A percentile compares a stretch with the other conserved stretches of the same genome.
Evolutionary conservation across 208 protist genomes (phyloP).

Genomic region (Trypanosoma theileri): DNA sequence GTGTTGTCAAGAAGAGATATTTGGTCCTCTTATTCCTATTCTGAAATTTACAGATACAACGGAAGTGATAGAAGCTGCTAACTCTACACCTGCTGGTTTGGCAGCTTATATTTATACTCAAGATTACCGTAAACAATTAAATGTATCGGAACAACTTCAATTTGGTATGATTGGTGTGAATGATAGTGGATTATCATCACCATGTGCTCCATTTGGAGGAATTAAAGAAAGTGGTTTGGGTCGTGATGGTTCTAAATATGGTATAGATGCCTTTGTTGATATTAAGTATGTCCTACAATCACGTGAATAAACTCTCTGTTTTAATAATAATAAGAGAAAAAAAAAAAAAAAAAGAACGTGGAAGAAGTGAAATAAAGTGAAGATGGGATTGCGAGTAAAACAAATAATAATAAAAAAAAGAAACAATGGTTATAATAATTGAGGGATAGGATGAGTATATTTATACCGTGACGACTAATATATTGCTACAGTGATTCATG

Average conservation of each 20-base stretch:
- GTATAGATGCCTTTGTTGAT: slow-evolving; percentile 84
- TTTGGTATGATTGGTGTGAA: slow-evolving; percentile 90
- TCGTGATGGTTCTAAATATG: slow-evolving; percentile 87
- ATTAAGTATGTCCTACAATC: slow-evolving; percentile 83
- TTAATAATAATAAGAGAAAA: background rate
- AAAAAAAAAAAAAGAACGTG: background rate
- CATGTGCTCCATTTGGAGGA: slow-evolving; percentile 85
- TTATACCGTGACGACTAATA: background rate
- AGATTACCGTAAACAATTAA: slow-evolving; percentile 69
- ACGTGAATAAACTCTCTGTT: slow-evolving; percentile 31
- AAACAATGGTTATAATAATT: no score
- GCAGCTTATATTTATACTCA: slow-evolving; percentile 77
- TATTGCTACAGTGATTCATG: no score
- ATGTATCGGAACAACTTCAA: slow-evolving; percentile 55
- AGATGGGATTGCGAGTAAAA: no score
- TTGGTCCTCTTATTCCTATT: slow-evolving; percentile 88
- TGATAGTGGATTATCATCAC: slow-evolving; percentile 55
- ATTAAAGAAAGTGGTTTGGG: slow-evolving; percentile 90
- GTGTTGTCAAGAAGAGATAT: slow-evolving; percentile 86
- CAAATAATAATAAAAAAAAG: no score
- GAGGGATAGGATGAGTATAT: no score
- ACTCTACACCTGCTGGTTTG: slow-evolving; percentile 75
- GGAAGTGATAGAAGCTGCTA: slow-evolving; percentile 75
- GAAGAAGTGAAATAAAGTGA: background rate
- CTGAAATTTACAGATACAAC: slow-evolving; percentile 68